These are phyloP conservation scores for Epichloe aotearoae DNA, from an alignment of 2,329 filamentous ascomycete genomes.

Conservation along the genomic window DNA sequence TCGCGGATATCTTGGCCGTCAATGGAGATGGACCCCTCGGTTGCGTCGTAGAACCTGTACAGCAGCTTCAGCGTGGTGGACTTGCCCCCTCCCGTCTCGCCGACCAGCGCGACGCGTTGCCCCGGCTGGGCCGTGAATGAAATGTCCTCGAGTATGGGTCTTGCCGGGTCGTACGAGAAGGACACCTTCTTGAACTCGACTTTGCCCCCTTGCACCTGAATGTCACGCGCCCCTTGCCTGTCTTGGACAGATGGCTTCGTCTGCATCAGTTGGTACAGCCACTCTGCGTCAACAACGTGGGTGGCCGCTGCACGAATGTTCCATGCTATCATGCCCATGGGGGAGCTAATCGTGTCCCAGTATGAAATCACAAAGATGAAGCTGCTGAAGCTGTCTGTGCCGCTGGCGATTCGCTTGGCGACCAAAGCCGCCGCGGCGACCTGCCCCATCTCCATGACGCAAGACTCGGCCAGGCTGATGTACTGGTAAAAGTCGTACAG, in stretches of 20 bases:
- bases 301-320: constrained; percentile 14
- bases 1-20: constrained; percentile 47
- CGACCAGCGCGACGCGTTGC: constrained; percentile 46
- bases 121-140: constrained; percentile 35
- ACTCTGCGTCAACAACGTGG: constrained; percentile 52
- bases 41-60: constrained; percentile 46
- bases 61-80: constrained; percentile 49
- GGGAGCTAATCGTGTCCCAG: constrained; percentile 36
- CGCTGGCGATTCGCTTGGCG: constrained; percentile 4
- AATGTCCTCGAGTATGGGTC: constrained; percentile 35
- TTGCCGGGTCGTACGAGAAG: constrained; percentile 42
- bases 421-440: constrained; percentile 4
- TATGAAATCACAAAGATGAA: constrained; percentile 55
- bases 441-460: constrained; percentile 10
- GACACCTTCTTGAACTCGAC: constrained; percentile 41
- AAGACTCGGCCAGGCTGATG: constrained; percentile 5
- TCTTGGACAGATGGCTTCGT: constrained; percentile 43
- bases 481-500: constrained; percentile 6
- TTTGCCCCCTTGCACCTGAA: constrained; percentile 31
- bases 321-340: constrained; percentile 20
- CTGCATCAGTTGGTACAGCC: constrained; percentile 41
- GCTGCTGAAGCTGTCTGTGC: constrained; percentile 22
- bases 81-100: constrained; percentile 51
- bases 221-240: constrained; percentile 26
- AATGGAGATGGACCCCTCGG: constrained; percentile 38